Evolutionary conservation across 2,329 filamentous ascomycete genomes (phyloP), one percentile per base, ranked within the genome.

Genomic region (Cordyceps militaris): DNA sequence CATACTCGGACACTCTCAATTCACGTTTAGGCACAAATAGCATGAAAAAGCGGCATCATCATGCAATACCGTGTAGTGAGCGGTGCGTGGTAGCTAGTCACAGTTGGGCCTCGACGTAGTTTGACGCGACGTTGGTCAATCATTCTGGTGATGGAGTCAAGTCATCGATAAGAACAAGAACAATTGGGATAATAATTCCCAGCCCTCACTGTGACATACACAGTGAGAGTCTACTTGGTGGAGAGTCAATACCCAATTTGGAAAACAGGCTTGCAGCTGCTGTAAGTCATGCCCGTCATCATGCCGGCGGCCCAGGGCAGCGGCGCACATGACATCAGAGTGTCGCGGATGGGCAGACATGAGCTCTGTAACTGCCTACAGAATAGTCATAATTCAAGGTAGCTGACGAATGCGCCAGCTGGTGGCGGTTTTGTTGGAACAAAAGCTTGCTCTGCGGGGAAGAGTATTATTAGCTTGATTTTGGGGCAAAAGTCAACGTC

Each of bases 401-500:
- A 30, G 53, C 53, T 56, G 44, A 56, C 53, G 44, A 42, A 42
- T 49, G n/a, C 28, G 21, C 26, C 8, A n/a, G 40, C 40, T 26
- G n/a, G 44, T 56, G 44, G 32, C 32, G 44, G 44, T 24, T 36
- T 23, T 13, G 24, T 47, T 36, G 16, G 30, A 21, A 47, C 32
- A 49, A 48, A 49, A 38, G 34, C 43, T 56, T 49, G 43, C 53
- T 40, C 32, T 14, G 44, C 44, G 43, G 53, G 42, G 51, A 36
- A 19, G 30, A 56, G 38, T 48, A n/a, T 36, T 13, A 36, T 36
- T 36, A 56, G 53, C 51, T 46, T 54, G 51, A 13, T 55, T 55
- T 38, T 46, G 30, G 42, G 42, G 42, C 42, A 47, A 55, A 55
- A 55, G 52, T 46, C 28, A 46, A 55, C 52, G 52, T 55, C 52